Evolutionary conservation across 768 basidiomycete species (phyloP).

Genomic region (Agaricus bisporus): DNA sequence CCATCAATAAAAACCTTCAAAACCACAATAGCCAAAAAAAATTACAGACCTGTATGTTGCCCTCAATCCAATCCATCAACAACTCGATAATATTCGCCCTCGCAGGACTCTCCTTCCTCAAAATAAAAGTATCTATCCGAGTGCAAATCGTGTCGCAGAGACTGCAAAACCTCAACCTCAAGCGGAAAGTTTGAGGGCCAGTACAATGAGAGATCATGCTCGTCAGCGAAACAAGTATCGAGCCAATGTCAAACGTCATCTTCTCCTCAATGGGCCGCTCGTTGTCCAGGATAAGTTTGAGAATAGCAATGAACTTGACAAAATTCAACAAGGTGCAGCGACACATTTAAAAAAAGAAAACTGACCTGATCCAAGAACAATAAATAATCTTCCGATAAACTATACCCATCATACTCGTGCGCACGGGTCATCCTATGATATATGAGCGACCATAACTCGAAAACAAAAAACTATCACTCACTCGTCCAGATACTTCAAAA

Average conservation of each 20-base stretch:
- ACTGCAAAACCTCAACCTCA: conserved; percentile 71
- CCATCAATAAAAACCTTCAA: not conserved
- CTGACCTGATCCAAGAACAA: conserved; percentile 72
- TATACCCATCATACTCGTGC: conserved; percentile 17
- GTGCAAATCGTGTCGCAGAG: conserved; percentile 66
- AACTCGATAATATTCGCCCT: conserved; percentile 71
- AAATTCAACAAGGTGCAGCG: not conserved
- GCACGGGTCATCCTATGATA: conserved; percentile 8
- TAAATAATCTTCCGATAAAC: conserved; percentile 33
- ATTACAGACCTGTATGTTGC: conserved; percentile 35
- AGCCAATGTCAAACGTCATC: conserved; percentile 57
- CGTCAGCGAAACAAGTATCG: conserved; percentile 53
- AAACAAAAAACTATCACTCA: conserved; percentile 29
- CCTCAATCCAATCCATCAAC: conserved; percentile 74
- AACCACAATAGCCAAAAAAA: not conserved
- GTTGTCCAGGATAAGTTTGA: conserved; percentile 78
- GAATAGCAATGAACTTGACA: conserved; percentile 62
- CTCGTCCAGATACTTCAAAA: conserved; percentile 73
- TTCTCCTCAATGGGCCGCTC: conserved; percentile 54
- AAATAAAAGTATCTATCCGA: conserved; percentile 50
- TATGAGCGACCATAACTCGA: not conserved
- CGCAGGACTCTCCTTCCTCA: conserved; percentile 61
- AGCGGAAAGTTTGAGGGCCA: conserved; percentile 47
- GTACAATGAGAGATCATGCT: conserved; percentile 59
- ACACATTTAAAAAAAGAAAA: not conserved